phyloP scores from a whole-genome alignment of 2,329 filamentous ascomycete genomes.

The Penicillium olsonii region DNA sequence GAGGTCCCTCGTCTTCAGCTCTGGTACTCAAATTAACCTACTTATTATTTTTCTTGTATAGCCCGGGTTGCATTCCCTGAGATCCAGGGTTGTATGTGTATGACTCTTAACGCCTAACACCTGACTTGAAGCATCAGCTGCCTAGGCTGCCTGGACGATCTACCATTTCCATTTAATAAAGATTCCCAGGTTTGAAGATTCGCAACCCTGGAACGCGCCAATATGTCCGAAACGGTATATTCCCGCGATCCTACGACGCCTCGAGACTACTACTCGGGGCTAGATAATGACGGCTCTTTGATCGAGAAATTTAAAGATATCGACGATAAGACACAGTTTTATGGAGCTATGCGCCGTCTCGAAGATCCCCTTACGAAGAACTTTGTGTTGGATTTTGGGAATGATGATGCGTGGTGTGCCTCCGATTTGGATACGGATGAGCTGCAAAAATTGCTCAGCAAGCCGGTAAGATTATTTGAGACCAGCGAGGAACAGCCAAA shows the following conservation, averaged over 20 bases:
- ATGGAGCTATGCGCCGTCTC: conserved; percentile 30
- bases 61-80: neutral
- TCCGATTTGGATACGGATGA: conserved; percentile 39
- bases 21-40: neutral
- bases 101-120: neutral
- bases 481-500: neutral
- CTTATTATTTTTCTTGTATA: neutral
- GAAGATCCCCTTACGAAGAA: conserved; percentile 36
- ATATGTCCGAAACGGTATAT: conserved; percentile 15
- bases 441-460: conserved; percentile 34
- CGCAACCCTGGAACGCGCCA: neutral
- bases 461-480: conserved; percentile 29
- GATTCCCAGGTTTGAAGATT: too few relatives aligned
- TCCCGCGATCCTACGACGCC: conserved; percentile 16
- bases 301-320: conserved; percentile 38
- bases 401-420: conserved; percentile 44
- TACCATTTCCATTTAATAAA: too few relatives aligned
- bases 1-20: neutral
- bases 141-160: neutral
- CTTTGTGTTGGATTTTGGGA: conserved; percentile 48
- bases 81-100: neutral
- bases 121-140: neutral
- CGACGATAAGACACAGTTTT: conserved; percentile 37
- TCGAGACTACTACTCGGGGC: conserved; percentile 35
- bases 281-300: conserved; percentile 22